Conservation (phyloP, 352 stramenopile species). For the Albugo laibachii region DNA sequence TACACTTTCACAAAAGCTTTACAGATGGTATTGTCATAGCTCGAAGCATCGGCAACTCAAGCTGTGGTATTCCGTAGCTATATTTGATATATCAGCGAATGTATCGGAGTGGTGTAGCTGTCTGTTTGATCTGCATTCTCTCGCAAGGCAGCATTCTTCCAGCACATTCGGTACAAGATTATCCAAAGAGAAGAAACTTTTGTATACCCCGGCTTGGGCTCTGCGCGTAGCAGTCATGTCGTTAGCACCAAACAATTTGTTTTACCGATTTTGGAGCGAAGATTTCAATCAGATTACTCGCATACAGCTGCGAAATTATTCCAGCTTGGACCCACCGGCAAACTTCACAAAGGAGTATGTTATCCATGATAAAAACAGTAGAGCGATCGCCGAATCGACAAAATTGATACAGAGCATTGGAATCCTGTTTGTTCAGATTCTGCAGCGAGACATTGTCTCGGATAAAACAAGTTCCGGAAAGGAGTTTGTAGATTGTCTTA, state of each 20-base stretch:
- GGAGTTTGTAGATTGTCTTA: constrained; percentile 69
- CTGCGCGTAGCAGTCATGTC: constrained; percentile 26
- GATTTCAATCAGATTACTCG: constrained; percentile 29
- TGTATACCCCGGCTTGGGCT: constrained; percentile 13
- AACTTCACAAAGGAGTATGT: constrained; percentile 39
- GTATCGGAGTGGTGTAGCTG: too few relatives aligned
- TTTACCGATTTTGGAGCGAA: constrained; percentile 49
- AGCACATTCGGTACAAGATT: too few relatives aligned
- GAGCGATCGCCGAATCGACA: constrained; percentile 3
- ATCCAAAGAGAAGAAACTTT: too few relatives aligned
- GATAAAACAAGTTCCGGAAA: constrained; percentile 20
- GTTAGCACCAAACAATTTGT: constrained; percentile 35
- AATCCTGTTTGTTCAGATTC: constrained; percentile 14
- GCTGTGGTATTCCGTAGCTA: too few relatives aligned
- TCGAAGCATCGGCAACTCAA: too few relatives aligned
- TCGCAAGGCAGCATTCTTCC: too few relatives aligned
- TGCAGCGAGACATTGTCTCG: constrained; percentile 25
- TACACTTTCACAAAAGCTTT: too few relatives aligned
- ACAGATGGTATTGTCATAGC: too few relatives aligned
- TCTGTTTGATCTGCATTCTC: too few relatives aligned
- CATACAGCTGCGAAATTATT: constrained; percentile 13
- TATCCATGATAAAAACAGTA: not conserved
- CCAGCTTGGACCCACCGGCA: constrained; percentile 1
- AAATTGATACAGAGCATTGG: constrained; percentile 13
- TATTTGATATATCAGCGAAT: too few relatives aligned